These are phyloP conservation scores for Aspergillus fumigatus DNA, from an alignment of 2,329 filamentous ascomycete genomes.

Conservation along the genomic window DNA sequence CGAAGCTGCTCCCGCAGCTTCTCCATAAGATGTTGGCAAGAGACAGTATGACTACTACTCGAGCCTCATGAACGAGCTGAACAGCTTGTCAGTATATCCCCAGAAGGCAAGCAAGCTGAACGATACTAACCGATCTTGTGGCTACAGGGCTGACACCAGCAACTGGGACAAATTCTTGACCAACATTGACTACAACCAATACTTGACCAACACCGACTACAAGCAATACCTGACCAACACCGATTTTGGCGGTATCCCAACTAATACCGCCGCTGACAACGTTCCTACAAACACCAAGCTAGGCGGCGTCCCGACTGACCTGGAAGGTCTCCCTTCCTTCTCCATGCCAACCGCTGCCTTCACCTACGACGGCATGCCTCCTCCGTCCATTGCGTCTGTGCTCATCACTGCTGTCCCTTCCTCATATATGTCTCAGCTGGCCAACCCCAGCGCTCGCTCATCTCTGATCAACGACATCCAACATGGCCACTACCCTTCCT, in stretches of 20 bases:
- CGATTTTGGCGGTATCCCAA: not conserved
- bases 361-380: conserved; percentile 10
- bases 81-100: not conserved
- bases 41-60: conserved; percentile 5
- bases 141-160: not conserved
- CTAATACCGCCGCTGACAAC: conserved; percentile 2
- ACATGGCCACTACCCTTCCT: conserved; percentile 21
- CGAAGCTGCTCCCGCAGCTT: not conserved
- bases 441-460: conserved; percentile 14
- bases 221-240: not conserved
- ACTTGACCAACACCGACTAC: not conserved
- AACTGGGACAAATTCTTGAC: not conserved
- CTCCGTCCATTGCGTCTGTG: conserved; percentile 20
- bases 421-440: conserved; percentile 18
- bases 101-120: not conserved
- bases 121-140: not conserved
- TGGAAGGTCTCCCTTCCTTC: not conserved
- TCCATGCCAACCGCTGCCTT: conserved; percentile 3
- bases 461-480: conserved; percentile 20
- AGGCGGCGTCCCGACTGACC: not conserved
- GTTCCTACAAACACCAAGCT: not conserved
- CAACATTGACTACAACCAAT: not conserved
- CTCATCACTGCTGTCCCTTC: conserved; percentile 24
- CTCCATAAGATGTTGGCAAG: not conserved
- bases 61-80: conserved; percentile 1